Evolutionary conservation across 2,329 filamentous ascomycete genomes (phyloP), one percentile per base, ranked within the genome.

Genomic region (Phaeosphaeria sp.): DNA sequence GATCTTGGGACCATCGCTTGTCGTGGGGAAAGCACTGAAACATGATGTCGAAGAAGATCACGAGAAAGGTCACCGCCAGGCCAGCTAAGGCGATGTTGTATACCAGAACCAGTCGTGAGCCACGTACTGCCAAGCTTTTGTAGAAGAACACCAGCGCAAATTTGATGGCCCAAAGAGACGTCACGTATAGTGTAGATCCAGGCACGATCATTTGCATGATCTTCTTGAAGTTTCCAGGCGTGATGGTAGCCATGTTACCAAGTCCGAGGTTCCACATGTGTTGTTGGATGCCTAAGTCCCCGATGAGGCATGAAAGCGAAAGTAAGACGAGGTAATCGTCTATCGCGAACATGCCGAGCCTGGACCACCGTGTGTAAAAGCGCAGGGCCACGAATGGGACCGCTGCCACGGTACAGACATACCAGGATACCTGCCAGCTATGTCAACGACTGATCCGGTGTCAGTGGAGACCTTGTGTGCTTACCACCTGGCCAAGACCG

Each of bases 141-240:
- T 80, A 80, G 54, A 80, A 79, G 1, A 80, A 44, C 7, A 80
- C 77, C 3, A 80, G 65, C 4, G 78, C 77, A 6, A 79, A 66
- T 48, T 80, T 80, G 64, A 80, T 76, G 13, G 75, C 65, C 78
- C 78, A 80, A 5, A 80, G 56, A 2, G 78, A 79, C 2, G 77
- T 65, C 0, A 80, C 76, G 46, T 80, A 80, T 2, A 80, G 71
- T 2, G 75, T 69, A 1, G 78, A 79, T 15, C 78, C 78, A 1
- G 78, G 78, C 0, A 79, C 67, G 27, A 79, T 79, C 73, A 79
- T 78, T 43, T 71, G 61, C 58, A 65, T 62, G 56, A 69, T 71
- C 18, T 61, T 58, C 47, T 67, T 62, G 40, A 71, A 53, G 15
- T 71, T 56, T 11, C 61, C 62, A 6, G 53, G 62, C 2, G 56